Base-by-base conservation (phyloP, 164 flowering plant species). In the Annona cherimola region DNA sequence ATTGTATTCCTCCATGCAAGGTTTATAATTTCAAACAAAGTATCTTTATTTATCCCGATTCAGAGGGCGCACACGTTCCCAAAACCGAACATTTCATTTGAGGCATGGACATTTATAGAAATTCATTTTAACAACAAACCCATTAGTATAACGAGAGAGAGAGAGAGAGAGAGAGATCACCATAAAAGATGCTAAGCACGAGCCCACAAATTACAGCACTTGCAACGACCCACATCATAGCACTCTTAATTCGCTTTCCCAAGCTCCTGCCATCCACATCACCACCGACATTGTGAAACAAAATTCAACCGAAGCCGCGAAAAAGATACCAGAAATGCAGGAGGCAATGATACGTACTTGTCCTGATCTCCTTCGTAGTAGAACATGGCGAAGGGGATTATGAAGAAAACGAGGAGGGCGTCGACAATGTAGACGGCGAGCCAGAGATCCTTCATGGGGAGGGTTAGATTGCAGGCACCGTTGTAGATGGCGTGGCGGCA, bases 321-420 rank as follows among this genome's bases (percentile, higher is more conserved):
- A 59, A 70, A 20, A 3, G 18, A 46, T 35, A 26, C 9, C 42
- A 18, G 50, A 40, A 4, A 74, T 42, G 41, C 54, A 45, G 5
- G 20, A 44, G 20, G 39, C 14, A 16, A 50, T 11, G 2, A 50
- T 11, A 82, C 89, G 1, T 0, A 95, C 99, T 93, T 95, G 79
- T 95, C 99, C 86, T 89, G 96, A 75, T 95, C 99, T 57, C 99
- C 99, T 80, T 95, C 99, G 67, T 95, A 95, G 79, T 85, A 95
- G 77, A 95, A 95, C 96, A 95, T 95, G 3, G 99, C 93, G 64
- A 95, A 95, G 18, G 99, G 99, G 72, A 95, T 91, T 55, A 95
- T 74, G 79, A 95, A 89, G 86, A 95, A 95, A 2, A 95, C 99
- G 19, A 96, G 94, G 7, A 93, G 67, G 0, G 97, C 99, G 61